phyloP scores from a whole-genome alignment of 768 basidiomycete genomes.

The Neoboletus brunneissimus region DNA sequence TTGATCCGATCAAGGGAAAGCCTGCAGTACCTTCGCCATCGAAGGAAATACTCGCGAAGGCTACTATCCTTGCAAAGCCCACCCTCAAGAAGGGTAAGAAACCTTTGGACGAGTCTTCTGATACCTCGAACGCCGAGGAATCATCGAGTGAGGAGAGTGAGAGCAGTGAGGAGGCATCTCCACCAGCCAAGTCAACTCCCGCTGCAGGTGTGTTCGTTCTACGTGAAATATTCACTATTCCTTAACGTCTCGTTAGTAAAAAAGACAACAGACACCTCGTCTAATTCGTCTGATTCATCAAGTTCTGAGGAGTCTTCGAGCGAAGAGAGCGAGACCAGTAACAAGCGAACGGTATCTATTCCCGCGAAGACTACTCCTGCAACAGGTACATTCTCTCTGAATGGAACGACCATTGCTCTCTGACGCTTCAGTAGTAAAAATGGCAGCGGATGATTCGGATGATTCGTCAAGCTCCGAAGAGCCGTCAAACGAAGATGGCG shows the following conservation, averaged over 20 bases:
- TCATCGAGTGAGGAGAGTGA: slow-evolving; percentile 9
- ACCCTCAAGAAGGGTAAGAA: slow-evolving; percentile 2
- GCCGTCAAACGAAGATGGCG: slow-evolving; percentile 1
- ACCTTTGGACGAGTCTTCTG: slow-evolving; percentile 16
- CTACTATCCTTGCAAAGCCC: slow-evolving; percentile 27
- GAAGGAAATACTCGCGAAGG: slow-evolving; percentile 45
- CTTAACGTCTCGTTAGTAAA: background rate
- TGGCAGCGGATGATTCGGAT: background rate
- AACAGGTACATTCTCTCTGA: slow-evolving; percentile 20
- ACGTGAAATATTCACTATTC: background rate
- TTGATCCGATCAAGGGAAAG: slow-evolving; percentile 23
- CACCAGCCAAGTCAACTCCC: background rate
- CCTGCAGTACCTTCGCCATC: slow-evolving; percentile 32
- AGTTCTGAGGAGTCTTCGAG: slow-evolving; percentile 15
- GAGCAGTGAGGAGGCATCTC: background rate
- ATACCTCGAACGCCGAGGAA: slow-evolving; percentile 15
- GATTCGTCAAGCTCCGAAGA: slow-evolving; percentile 2
- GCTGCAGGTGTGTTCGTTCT: background rate
- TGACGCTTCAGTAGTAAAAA: background rate
- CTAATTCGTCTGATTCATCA: slow-evolving; percentile 5
- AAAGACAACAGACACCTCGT: background rate
- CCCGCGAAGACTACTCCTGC: slow-evolving; percentile 44
- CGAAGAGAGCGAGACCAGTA: background rate
- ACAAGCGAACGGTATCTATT: slow-evolving; percentile 16
- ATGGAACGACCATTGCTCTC: background rate